phyloP scores from a whole-genome alignment of 2,329 filamentous ascomycete species.

The Colletotrichum sp. region DNA sequence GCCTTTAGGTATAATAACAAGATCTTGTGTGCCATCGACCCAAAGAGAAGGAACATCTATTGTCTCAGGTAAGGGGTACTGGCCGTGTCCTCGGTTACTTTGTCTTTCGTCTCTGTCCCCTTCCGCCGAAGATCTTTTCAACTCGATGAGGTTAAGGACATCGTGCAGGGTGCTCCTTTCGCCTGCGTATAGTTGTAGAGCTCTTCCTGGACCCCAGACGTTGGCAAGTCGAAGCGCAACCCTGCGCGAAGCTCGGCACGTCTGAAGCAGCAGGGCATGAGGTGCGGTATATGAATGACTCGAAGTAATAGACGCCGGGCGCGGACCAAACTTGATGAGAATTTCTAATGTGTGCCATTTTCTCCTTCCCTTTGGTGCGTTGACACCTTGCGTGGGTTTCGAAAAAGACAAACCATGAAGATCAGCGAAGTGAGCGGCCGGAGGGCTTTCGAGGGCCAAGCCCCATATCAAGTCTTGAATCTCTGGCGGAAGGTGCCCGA shows the following conservation, averaged over 20 bases:
- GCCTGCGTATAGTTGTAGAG: background rate
- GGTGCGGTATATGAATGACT: background rate
- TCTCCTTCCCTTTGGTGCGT: background rate
- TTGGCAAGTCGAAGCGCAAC: background rate
- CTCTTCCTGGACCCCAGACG: background rate
- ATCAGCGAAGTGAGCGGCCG: background rate
- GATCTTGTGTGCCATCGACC: background rate
- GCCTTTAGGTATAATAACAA: background rate
- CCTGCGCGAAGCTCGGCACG: background rate
- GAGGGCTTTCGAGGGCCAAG: background rate
- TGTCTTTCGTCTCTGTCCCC: background rate
- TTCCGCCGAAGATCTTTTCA: rapidly evolving
- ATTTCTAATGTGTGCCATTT: background rate
- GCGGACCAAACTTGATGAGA: background rate
- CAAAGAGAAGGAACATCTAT: background rate
- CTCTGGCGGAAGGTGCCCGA: background rate
- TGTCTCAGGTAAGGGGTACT: background rate
- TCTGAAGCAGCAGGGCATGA: background rate
- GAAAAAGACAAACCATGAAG: background rate
- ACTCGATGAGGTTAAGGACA: background rate
- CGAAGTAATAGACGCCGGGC: background rate
- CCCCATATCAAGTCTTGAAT: background rate
- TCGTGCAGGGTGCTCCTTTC: background rate
- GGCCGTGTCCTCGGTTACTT: background rate
- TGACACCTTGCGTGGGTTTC: rapidly evolving